Evolutionary conservation across 2,329 filamentous ascomycete species (phyloP).

Genomic region (Pseudocercospora cruenta): DNA sequence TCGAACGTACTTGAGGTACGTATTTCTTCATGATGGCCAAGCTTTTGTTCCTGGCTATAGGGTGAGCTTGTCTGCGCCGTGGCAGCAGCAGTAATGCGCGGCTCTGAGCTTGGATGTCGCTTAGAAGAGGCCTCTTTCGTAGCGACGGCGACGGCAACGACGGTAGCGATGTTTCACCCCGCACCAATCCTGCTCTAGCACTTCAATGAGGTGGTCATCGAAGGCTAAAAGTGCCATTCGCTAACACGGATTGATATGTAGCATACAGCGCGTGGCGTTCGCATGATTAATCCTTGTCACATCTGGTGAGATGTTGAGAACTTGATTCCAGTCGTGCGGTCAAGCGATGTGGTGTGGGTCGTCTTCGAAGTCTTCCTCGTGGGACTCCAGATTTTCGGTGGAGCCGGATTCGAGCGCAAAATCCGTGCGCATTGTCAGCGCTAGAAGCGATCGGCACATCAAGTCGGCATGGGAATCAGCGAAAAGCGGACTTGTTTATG

Average conservation of each 20-base stretch:
- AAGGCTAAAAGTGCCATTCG: neutral
- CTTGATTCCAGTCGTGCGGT: neutral
- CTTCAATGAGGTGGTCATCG: neutral
- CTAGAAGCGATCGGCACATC: constrained; percentile 4
- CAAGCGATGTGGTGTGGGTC: neutral
- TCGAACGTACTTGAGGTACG: neutral
- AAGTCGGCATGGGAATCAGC: neutral
- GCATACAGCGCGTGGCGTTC: neutral
- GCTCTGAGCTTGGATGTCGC: neutral
- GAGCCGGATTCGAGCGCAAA: constrained; percentile 3
- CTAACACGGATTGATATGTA: neutral
- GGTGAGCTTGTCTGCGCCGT: constrained; percentile 3
- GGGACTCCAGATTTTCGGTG: constrained; percentile 2
- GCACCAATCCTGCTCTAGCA: neutral
- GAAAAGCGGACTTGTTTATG: neutral
- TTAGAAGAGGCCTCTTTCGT: neutral
- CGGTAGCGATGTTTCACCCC: neutral
- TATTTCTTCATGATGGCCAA: neutral
- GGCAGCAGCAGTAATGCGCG: neutral
- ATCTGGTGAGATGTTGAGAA: neutral
- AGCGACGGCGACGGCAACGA: neutral
- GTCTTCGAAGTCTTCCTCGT: neutral
- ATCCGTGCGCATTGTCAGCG: constrained; percentile 2
- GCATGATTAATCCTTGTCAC: neutral
- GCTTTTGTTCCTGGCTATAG: neutral